Conservation (phyloP, 2,329 filamentous ascomycete species). For the Talaromyces amestolkiae region DNA sequence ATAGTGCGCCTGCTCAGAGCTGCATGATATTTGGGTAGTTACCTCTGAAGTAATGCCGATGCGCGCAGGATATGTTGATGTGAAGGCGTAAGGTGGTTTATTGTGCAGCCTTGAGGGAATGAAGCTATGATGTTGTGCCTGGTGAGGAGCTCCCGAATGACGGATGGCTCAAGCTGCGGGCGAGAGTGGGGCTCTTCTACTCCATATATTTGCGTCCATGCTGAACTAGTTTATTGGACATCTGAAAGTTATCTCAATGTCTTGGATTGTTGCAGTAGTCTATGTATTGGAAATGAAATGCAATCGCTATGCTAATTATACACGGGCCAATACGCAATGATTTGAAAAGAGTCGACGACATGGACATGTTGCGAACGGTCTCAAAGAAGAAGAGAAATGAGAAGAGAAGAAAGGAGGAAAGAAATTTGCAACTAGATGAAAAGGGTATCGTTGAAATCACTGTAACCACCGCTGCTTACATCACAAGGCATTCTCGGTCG, state of each 20-base stretch:
- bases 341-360: not conserved
- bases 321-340: not conserved
- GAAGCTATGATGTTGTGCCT: slow-evolving; percentile 2
- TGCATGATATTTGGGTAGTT: slow-evolving; percentile 4
- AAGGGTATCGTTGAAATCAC: slow-evolving; percentile 12
- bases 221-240: not conserved
- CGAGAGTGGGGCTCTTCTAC: not conserved
- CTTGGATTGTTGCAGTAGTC: not conserved
- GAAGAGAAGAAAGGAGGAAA: not conserved
- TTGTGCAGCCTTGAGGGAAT: not conserved
- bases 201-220: not conserved
- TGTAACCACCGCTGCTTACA: slow-evolving; percentile 29
- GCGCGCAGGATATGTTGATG: not conserved
- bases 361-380: not conserved
- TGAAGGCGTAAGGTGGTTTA: not conserved
- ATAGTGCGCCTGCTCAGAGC: slow-evolving; percentile 49
- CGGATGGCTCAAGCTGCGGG: not conserved
- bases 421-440: not conserved
- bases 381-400: not conserved
- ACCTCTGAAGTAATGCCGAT: not conserved
- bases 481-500: slow-evolving; percentile 46
- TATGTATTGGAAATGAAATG: not conserved
- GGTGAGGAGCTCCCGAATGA: not conserved
- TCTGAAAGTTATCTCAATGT: not conserved
- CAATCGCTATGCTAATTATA: slow-evolving; percentile 11